Evolutionary conservation across 768 basidiomycete species (phyloP).

Genomic region (Lyophyllum shimeji): DNA sequence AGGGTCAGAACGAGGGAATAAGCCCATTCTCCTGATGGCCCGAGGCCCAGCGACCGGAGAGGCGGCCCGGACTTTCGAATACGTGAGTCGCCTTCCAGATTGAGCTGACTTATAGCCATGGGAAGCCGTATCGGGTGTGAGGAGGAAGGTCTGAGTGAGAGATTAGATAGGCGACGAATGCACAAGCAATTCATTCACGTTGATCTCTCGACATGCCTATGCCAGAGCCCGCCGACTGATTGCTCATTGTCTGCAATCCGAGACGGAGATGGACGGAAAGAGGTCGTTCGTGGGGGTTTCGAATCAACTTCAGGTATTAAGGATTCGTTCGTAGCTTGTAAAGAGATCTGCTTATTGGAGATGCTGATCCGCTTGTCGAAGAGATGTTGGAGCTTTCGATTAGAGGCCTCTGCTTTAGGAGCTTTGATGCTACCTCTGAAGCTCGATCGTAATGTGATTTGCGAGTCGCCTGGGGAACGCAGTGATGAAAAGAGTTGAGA

Average conservation of each 20-base stretch:
- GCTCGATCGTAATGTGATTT: conserved; percentile 31
- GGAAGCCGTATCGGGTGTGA: background rate
- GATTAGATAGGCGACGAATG: background rate
- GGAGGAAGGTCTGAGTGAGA: background rate
- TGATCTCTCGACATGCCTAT: background rate
- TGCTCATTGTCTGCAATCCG: background rate
- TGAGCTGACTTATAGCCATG: conserved; percentile 2
- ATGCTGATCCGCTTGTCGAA: background rate
- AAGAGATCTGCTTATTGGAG: background rate
- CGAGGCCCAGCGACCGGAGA: conserved; percentile 39
- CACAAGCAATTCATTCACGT: background rate
- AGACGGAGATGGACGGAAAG: background rate
- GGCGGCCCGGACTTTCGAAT: conserved; percentile 27
- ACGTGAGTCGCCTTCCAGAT: background rate
- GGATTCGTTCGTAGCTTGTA: background rate
- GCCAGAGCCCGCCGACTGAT: background rate
- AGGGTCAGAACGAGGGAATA: conserved; percentile 62
- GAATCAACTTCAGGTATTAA: background rate
- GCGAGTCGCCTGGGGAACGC: conserved; percentile 24
- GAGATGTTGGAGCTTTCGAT: background rate
- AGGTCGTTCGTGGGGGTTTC: background rate
- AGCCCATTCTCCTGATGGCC: conserved; percentile 59
- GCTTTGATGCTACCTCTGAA: conserved; percentile 21
- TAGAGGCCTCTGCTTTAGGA: conserved; percentile 7
- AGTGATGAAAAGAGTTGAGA: conserved; percentile 26